A percentile compares a stretch with the other conserved stretches of the same genome.
Conservation (phyloP, 2,329 filamentous ascomycete species). For the Pochonia chlamydosporia region DNA sequence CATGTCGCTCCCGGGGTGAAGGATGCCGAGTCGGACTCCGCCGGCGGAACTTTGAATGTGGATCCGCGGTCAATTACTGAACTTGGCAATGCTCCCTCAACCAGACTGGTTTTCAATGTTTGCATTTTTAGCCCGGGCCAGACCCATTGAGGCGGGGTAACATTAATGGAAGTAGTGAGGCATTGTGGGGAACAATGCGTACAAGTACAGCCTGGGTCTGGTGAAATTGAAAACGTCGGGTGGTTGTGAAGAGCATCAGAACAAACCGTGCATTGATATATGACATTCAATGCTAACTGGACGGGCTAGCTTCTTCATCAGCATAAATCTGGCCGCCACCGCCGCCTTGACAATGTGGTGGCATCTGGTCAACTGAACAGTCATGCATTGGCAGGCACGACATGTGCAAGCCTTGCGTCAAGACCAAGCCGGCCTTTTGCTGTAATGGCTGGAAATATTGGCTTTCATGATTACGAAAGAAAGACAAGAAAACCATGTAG, state of each 20-base stretch:
- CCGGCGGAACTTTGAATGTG: not conserved
- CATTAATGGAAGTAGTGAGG: not conserved
- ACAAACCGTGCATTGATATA: not conserved
- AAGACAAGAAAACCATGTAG: slow-evolving; percentile 14
- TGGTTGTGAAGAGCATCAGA: not conserved
- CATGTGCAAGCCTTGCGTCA: not conserved
- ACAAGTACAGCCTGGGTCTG: too few species aligned
- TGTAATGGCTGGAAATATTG: slow-evolving; percentile 12
- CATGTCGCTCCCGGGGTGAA: not conserved
- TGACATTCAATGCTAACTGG: not conserved
- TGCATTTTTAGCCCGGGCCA: too few species aligned
- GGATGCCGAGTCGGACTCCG: not conserved
- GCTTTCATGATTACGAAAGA: slow-evolving; percentile 15
- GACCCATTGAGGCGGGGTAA: too few species aligned
- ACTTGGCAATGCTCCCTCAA: not conserved
- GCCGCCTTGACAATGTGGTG: too few species aligned
- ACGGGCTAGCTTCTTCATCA: not conserved
- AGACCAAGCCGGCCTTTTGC: not conserved
- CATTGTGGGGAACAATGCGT: not conserved
- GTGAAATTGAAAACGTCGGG: too few species aligned
- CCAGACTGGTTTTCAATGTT: too few species aligned
- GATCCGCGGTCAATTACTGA: not conserved
- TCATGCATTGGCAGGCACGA: not conserved
- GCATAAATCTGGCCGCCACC: not conserved
- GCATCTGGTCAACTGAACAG: not conserved